phyloP scores from a whole-genome alignment of 345 rosid genomes.

The Populus pruinosa region DNA sequence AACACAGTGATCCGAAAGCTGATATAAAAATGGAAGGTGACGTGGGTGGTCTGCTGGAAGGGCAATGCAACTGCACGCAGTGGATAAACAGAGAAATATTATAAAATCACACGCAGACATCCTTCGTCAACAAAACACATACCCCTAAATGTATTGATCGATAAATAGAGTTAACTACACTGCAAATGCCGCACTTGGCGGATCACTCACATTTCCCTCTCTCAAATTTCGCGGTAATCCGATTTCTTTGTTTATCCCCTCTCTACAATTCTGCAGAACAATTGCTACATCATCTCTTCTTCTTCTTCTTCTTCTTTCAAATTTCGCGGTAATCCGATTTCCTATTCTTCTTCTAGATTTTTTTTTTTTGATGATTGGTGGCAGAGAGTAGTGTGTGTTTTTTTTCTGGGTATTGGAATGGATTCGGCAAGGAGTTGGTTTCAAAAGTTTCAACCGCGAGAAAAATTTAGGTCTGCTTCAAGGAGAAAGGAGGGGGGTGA shows the following conservation, averaged over 20 bases:
- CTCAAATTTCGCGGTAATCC: constrained; percentile 30
- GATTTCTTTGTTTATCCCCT: constrained; percentile 25
- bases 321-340: too few relatives aligned
- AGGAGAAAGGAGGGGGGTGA: constrained; percentile 17
- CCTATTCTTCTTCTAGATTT: too few relatives aligned
- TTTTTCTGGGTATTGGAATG: constrained; percentile 25
- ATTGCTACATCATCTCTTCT: background rate
- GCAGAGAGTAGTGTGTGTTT: background rate
- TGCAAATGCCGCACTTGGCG: constrained; percentile 10
- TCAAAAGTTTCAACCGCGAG: constrained; percentile 59
- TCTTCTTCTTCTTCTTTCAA: background rate
- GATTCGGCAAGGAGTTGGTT: constrained; percentile 84
- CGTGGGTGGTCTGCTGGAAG: too few relatives aligned
- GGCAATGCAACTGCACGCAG: too few relatives aligned
- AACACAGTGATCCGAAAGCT: too few relatives aligned
- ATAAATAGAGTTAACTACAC: background rate
- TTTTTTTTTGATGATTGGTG: background rate
- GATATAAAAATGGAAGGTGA: too few relatives aligned
- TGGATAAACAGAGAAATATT: too few relatives aligned
- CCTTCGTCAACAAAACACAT: too few relatives aligned
- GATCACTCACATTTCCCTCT: constrained; percentile 17
- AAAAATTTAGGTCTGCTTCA: constrained; percentile 35
- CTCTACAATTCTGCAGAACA: background rate
- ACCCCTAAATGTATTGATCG: background rate
- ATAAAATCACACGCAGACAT: too few relatives aligned